Evolutionary conservation across 1,139 yeast species (phyloP), one percentile per base, ranked within the genome.

Genomic region (Saccharomyces hybrid): DNA sequence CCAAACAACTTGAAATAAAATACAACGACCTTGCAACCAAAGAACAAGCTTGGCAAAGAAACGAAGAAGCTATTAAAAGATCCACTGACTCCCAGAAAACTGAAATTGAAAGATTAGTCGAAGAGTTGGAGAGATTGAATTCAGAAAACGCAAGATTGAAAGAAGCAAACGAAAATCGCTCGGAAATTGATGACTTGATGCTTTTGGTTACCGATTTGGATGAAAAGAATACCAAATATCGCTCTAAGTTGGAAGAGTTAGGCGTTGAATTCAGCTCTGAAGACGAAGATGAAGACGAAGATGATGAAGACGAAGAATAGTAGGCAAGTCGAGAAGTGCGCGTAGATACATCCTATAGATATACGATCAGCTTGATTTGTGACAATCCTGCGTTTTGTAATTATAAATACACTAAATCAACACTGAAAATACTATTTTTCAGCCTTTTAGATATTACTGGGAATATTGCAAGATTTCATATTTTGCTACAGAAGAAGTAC

Each of bases 111-210:
- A 46, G 4, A 20, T 20, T 20, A 20, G 23, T 20, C 4, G 23
- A 20, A 20, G 23, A 31, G 14, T 14, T 50, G 23, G 23, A 7
- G 8, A 13, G 54, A 50, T 48, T 57, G 30, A 56, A 56, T 44
- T 47, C 52, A 13, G 59, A 56, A 38, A 59, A 57, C 55, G 51
- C 51, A 14, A 56, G 59, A 31, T 50, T 57, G 23, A 58, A 58
- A 49, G 48, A 51, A 25, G 54, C 57, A 31, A 54, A 54, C 31
- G 61, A 57, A 8, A 63, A 60, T 38, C 57, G 57, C 42, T 59
- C 68, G 7, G 95, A 88, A 51, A 67, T 86, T 13, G 96, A 89
- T 64, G 96, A 88, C 56, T 70, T 88, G 58, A 80, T 88, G 84
- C 72, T 87, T 47, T 72, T 88, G 47, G 80, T 89, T 71, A 78